phyloP scores from a whole-genome alignment of 495 filamentous ascomycete species.

The Xylaria castorea region DNA sequence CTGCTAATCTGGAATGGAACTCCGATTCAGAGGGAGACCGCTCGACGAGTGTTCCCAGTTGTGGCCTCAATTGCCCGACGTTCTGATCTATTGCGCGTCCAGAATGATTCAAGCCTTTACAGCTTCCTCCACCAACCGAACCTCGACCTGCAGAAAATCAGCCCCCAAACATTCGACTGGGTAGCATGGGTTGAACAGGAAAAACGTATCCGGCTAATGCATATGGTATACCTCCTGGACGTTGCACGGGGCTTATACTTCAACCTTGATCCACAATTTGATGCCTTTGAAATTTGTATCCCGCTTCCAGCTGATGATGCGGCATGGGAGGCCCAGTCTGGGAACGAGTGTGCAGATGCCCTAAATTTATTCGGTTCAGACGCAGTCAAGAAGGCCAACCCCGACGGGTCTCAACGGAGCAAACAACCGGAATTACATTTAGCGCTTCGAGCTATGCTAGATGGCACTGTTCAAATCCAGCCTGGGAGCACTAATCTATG shows the following conservation, averaged over 20 bases:
- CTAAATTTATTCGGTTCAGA: slow-evolving; percentile 62
- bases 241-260: slow-evolving; percentile 68
- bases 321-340: slow-evolving; percentile 65
- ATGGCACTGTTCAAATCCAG: slow-evolving; percentile 57
- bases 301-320: slow-evolving; percentile 71
- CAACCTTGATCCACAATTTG: slow-evolving; percentile 63
- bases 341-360: slow-evolving; percentile 63
- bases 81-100: slow-evolving; percentile 57
- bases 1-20: slow-evolving; percentile 70
- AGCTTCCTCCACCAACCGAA: slow-evolving; percentile 56
- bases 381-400: slow-evolving; percentile 55
- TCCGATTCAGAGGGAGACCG: slow-evolving; percentile 60
- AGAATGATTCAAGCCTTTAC: slow-evolving; percentile 40
- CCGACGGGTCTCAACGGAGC: slow-evolving; percentile 61
- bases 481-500: slow-evolving; percentile 66
- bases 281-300: slow-evolving; percentile 61
- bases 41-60: slow-evolving; percentile 58
- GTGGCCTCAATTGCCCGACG: slow-evolving; percentile 59
- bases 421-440: slow-evolving; percentile 65
- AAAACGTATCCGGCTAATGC: slow-evolving; percentile 66
- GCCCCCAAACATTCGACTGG: slow-evolving; percentile 61
- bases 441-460: slow-evolving; percentile 61
- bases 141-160: slow-evolving; percentile 44
- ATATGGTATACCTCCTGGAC: slow-evolving; percentile 64
- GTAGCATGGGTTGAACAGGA: slow-evolving; percentile 70